Evolutionary conservation across 805 yeast species (phyloP), one percentile per base, ranked within the genome.

Genomic region (Lipomyces kockii): DNA sequence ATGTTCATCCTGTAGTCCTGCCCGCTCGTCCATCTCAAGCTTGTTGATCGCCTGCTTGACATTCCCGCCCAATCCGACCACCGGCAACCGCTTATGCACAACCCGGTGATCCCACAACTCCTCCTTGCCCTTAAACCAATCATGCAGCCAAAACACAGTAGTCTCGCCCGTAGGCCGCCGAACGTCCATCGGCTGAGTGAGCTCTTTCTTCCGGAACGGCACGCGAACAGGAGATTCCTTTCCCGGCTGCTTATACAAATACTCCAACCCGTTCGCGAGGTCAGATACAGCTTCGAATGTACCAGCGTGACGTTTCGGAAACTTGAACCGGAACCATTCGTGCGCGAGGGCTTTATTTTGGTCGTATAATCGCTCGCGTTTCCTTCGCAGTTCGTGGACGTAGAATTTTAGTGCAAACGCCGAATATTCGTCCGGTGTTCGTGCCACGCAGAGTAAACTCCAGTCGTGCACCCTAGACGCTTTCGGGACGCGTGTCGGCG

Each of bases 251-350:
- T 59, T 65, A 51, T 69, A 67, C 34, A 69, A 34, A 22, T 69
- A 67, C 54, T 67, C 68, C 22, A 69, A 61, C 60, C 71, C 72
- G 22, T 56, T 69, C 25, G 68, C 66, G 27, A 69, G 53, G 37
- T 69, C 72, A 29, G 72, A 67, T 2, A 69, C 72, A 12, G 67
- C 67, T 22, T 69, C 72, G 53, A 25, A 69, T 12, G 72, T 69
- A 14, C 14, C n/a, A 12, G 60, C 61, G 32, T 61, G 65, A 12
- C 68, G 61, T 43, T 69, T 69, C 20, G 71, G 71, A 37, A 69
- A 69, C 56, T 59, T 59, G 9, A 25, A n/a, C 9, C 57, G 56
- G 46, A 67, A 46, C 70, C 68, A 65, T 25, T 39, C 25, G 22
- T 60, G 61, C n/a, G 56, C 59, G 7, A 62, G 20, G 7, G 32